Base-by-base conservation (phyloP, 2,329 filamentous ascomycete species). In the Clarireedia sp. region DNA sequence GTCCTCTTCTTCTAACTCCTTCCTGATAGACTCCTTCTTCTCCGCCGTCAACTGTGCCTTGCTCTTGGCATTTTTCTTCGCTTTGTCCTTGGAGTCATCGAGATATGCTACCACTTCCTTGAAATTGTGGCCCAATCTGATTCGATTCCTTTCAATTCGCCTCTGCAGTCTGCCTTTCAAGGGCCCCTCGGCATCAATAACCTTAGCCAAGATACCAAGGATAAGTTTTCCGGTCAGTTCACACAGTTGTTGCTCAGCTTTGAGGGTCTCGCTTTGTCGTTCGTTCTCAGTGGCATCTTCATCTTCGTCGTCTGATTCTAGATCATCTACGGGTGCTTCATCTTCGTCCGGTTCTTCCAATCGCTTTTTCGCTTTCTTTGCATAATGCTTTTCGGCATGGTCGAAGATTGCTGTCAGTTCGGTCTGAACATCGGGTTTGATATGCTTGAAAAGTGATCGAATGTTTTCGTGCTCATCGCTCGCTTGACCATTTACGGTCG, bases 181-280 rank as follows among this genome's bases (percentile, higher is more conserved):
- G 10, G 78, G 72, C 6, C 81, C 82, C 1, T 74, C 75, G 43
- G 76, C 73, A 66, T 95, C 90, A 50, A 96, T 75, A 41, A 90
- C 82, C 52, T 83, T 83, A 19, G 85, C 89, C 9, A 87, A 76
- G 21, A 95, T 83, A 12, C 86, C 87, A 43, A 95, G 80, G 38
- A 96, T 87, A 44, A 95, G 81, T 68, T 94, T 95, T 59, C 84
- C 86, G 0, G 91, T 85, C 24, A 96, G 76, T 64, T 92, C 87
- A 70, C 92, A 97, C 0, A 97, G 79, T 19, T 85, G 82, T 67
- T 92, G 87, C 71, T 97, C 94, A 0, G 90, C 84, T 57, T 91
- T 78, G 36, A 96, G 78, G 55, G 84, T 81, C 40, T 80, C 78
- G 48, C 84, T 78, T 62, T 82, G 75, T 56, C 81, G 78, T 65